Evolutionary conservation across 176 grass and related monocot species (phyloP).

Genomic region (Bolboschoenus planiculmis): DNA sequence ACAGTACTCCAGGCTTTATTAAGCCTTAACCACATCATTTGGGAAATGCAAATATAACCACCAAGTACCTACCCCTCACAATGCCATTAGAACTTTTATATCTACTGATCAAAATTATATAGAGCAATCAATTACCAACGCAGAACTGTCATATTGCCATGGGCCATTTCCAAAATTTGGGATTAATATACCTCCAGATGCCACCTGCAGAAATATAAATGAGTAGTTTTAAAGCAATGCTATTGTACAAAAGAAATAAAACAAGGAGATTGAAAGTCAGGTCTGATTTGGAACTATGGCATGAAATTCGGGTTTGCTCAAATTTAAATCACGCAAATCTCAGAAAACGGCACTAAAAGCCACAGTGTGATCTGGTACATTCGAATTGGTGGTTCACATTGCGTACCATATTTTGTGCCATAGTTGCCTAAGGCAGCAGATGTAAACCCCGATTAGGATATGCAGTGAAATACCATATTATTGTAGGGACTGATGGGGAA

Average conservation of each 20-base stretch:
- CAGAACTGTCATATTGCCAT: background rate
- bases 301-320: background rate
- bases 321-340: background rate
- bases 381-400: background rate
- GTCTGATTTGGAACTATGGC: background rate
- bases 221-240: background rate
- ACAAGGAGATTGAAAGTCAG: background rate
- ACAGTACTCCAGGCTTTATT: background rate
- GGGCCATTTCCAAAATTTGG: background rate
- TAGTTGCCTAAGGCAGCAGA: background rate
- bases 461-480: conserved; percentile 6
- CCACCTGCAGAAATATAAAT: background rate
- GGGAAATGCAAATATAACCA: background rate
- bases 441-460: background rate
- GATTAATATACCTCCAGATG: conserved; percentile 6
- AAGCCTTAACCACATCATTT: background rate
- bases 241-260: background rate
- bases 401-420: background rate
- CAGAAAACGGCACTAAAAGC: background rate
- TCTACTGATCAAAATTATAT: background rate
- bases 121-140: conserved; percentile 2
- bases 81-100: background rate
- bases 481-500: background rate
- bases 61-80: background rate
- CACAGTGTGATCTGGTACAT: background rate